Evolutionary conservation across 768 basidiomycete genomes (phyloP).

Genomic region (Boletus sp.): DNA sequence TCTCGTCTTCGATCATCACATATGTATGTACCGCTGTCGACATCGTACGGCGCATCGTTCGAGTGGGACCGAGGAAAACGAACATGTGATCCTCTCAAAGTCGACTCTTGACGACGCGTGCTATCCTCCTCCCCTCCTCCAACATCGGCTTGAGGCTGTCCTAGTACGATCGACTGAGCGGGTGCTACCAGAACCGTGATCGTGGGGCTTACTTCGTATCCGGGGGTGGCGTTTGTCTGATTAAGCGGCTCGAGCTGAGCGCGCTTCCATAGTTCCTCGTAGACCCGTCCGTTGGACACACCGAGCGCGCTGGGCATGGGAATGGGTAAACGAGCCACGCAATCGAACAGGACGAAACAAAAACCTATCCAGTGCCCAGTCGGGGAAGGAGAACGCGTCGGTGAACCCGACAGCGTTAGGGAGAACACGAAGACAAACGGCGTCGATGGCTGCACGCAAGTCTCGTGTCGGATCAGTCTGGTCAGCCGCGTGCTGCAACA

Average conservation of each 20-base stretch:
- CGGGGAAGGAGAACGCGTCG: constrained; percentile 71
- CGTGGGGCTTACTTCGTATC: constrained; percentile 45
- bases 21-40: no score
- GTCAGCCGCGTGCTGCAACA: constrained; percentile 31
- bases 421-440: constrained; percentile 48
- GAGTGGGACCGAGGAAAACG: no score
- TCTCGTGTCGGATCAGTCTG: constrained; percentile 42
- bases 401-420: constrained; percentile 65
- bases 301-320: constrained; percentile 50
- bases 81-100: constrained; percentile 9
- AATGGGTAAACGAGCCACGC: neutral
- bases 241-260: constrained; percentile 62
- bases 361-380: constrained; percentile 72
- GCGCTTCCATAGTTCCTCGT: constrained; percentile 61
- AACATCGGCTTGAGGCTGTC: constrained; percentile 27
- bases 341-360: neutral
- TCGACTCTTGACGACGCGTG: constrained; percentile 14
- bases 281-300: constrained; percentile 59
- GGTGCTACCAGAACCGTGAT: neutral
- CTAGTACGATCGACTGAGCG: constrained; percentile 4
- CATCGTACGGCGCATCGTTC: no score
- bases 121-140: constrained; percentile 20
- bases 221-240: constrained; percentile 45
- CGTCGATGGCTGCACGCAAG: constrained; percentile 49
- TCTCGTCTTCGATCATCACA: no score